Conservation (phyloP, 2,329 filamentous ascomycete species). For the Pseudogymnoascus sp. region DNA sequence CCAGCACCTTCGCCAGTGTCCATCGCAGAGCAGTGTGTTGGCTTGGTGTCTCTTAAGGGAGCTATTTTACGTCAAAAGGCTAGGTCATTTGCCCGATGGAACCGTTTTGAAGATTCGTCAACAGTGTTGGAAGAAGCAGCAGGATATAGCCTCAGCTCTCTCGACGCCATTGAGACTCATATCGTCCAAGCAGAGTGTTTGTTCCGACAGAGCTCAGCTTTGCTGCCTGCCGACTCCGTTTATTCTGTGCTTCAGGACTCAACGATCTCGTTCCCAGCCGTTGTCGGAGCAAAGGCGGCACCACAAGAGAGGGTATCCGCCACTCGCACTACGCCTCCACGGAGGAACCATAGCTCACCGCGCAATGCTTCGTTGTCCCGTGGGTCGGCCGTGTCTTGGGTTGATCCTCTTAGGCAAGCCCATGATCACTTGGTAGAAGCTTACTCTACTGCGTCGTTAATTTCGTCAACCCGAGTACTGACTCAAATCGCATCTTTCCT, state of each 20-base stretch:
- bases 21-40: slow-evolving; percentile 27
- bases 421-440: slow-evolving; percentile 59
- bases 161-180: slow-evolving; percentile 41
- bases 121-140: slow-evolving; percentile 44
- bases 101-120: slow-evolving; percentile 49
- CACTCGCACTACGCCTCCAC: slow-evolving; percentile 19
- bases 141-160: slow-evolving; percentile 36
- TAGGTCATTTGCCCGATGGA: slow-evolving; percentile 33
- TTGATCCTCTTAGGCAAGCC: slow-evolving; percentile 54
- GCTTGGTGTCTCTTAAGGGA: slow-evolving; percentile 36
- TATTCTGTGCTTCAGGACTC: slow-evolving; percentile 90
- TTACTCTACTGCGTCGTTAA: slow-evolving; percentile 41
- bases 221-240: slow-evolving; percentile 71
- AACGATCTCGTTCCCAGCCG: slow-evolving; percentile 75
- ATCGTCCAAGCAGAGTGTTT: slow-evolving; percentile 61
- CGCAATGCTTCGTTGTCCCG: neutral
- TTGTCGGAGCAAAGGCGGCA: slow-evolving; percentile 31
- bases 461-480: slow-evolving; percentile 48
- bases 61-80: slow-evolving; percentile 45
- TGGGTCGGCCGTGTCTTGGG: slow-evolving; percentile 33
- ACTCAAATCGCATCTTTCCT: slow-evolving; percentile 56
- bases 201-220: slow-evolving; percentile 59
- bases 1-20: slow-evolving; percentile 16
- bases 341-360: slow-evolving; percentile 12
- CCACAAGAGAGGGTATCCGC: slow-evolving; percentile 20